phyloP scores from a whole-genome alignment of 2,329 filamentous ascomycete species.

The Pezicula rhizophila region DNA sequence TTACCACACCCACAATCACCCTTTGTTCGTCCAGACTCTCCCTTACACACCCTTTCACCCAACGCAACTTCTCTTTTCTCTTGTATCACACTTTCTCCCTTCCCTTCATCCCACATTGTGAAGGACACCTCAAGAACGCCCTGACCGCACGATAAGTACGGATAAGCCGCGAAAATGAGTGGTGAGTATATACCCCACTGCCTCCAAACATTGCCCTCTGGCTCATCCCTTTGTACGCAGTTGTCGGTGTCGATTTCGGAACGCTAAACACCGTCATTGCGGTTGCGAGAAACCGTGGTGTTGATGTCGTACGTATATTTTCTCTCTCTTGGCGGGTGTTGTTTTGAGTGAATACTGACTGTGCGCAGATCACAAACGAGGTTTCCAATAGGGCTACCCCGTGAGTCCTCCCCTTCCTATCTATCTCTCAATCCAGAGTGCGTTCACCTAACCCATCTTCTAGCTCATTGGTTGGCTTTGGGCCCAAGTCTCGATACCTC shows the following conservation, averaged over 20 bases:
- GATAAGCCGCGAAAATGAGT: slow-evolving; percentile 16
- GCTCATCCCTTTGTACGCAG: slow-evolving; percentile 14
- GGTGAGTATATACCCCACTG: slow-evolving; percentile 11
- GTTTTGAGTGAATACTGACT: slow-evolving; percentile 25
- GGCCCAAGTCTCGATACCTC: slow-evolving; percentile 86
- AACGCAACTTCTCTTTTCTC: too few relatives aligned
- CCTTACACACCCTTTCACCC: too few relatives aligned
- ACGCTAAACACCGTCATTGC: slow-evolving; percentile 95
- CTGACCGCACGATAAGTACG: background rate
- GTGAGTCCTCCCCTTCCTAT: slow-evolving; percentile 52
- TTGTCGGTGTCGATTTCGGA: slow-evolving; percentile 66
- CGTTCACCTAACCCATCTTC: slow-evolving; percentile 10
- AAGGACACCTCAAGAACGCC: background rate
- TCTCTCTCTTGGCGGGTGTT: slow-evolving; percentile 6
- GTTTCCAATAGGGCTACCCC: slow-evolving; percentile 97
- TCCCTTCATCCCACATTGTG: too few relatives aligned
- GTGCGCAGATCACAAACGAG: slow-evolving; percentile 85
- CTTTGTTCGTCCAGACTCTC: too few relatives aligned
- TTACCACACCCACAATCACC: too few relatives aligned
- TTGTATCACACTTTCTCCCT: too few relatives aligned
- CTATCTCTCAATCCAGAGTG: background rate
- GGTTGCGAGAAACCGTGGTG: slow-evolving; percentile 95
- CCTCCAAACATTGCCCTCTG: slow-evolving; percentile 4
- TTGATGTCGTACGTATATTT: slow-evolving; percentile 80
- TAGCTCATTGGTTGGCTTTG: slow-evolving; percentile 91